Evolutionary conservation across 164 flowering plant genomes (phyloP).

Genomic region (Vitis rupestris): DNA sequence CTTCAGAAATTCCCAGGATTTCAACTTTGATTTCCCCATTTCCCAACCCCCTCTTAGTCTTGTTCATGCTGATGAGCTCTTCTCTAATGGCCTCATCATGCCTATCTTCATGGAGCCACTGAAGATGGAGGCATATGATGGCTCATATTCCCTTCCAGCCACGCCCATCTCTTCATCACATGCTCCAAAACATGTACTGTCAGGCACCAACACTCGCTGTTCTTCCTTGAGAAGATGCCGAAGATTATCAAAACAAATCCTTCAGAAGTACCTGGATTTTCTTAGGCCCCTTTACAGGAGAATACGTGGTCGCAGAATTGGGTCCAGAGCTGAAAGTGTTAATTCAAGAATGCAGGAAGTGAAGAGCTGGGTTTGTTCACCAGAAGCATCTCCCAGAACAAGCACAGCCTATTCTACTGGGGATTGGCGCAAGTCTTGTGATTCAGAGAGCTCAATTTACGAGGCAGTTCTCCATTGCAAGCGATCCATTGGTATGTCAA

Average conservation of each 20-base stretch:
- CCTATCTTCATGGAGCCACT: constrained; percentile 31
- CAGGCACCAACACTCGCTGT: constrained; percentile 9
- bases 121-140: constrained; percentile 25
- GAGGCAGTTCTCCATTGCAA: constrained; percentile 80
- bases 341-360: constrained; percentile 7
- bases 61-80: constrained; percentile 60
- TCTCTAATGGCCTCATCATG: constrained; percentile 47
- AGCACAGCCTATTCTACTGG: constrained; percentile 45
- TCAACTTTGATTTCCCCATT: constrained; percentile 43
- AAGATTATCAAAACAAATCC: constrained; percentile 31
- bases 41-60: constrained; percentile 31
- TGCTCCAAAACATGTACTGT: constrained; percentile 5
- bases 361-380: constrained; percentile 27
- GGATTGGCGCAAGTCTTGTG: constrained; percentile 56
- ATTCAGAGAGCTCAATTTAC: constrained; percentile 65
- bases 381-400: constrained; percentile 40
- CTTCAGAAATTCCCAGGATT: constrained; percentile 31
- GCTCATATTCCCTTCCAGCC: constrained; percentile 14
- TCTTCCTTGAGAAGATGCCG: constrained; percentile 40
- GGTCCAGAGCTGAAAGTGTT: constrained; percentile 17
- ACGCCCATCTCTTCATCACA: constrained; percentile 15
- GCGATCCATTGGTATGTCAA: constrained; percentile 44
- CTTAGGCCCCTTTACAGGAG: constrained; percentile 41
- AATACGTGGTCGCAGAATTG: constrained; percentile 21
- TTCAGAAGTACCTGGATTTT: constrained; percentile 44